Evolutionary conservation across 2,329 filamentous ascomycete species (phyloP), one percentile per base, ranked within the genome.

Genomic region (Aotearoamyces nothofagi): DNA sequence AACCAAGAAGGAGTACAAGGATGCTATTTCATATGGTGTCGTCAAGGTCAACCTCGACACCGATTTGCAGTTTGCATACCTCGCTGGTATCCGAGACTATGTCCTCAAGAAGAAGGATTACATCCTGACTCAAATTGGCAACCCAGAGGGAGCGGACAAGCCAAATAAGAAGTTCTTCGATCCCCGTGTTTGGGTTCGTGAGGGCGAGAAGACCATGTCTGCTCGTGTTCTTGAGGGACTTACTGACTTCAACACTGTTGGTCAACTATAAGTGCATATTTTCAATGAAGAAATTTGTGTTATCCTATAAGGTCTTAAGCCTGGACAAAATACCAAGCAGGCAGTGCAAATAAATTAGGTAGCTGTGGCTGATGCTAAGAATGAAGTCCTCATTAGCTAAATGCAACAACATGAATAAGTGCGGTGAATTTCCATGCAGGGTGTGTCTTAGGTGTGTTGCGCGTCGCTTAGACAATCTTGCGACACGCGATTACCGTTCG

Each of bases 31-130:
- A 53, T 79, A 87, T 59, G 90, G 90, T 67, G 87, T 98, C 46
- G 78, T 94, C 65, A 98, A 98, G 78, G 90, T 98, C 62, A 98
- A 98, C 68, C 68, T 98, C 49, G 90, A 98, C 62, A 98, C 90
- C 28, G 90, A 98, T 54, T 71, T 96, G 61, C 87, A 96, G 68
- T 92, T 75, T 58, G 86, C 87, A 35, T 98, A 96, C 70, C 69
- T 90, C 43, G 62, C 63, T 38, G 90, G 90, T 61, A 79, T 96
- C 63, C 81, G 90, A 40, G 87, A 98, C 64, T 98, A 84, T 67
- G 69, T 96, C 54, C 58, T 83, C 50, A 79, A 73, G 56, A 94
- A 94, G 72, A 86, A 92, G 64, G 87, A 93, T 48, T 98, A 96
- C 68, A 62, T 98, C 45, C 61, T 69, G 62, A 73, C 67, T 36